Evolutionary conservation across 371 early-diverging fungal species (phyloP).

Genomic region (Rhizopus delemar): DNA sequence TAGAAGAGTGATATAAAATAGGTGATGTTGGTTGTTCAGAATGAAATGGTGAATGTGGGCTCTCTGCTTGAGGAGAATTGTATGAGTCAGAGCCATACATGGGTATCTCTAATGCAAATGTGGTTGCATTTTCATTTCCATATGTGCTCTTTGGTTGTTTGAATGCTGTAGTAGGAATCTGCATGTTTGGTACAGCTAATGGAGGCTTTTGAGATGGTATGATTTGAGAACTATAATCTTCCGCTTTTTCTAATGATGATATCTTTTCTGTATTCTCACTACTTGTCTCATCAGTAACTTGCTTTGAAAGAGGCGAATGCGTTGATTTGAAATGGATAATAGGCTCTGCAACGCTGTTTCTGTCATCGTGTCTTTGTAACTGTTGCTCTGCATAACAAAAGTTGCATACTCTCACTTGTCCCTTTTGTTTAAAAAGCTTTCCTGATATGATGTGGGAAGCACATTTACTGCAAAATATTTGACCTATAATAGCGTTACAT

Average conservation of each 20-base stretch:
- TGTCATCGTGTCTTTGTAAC: constrained; percentile 35
- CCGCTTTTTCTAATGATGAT: background rate
- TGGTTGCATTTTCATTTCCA: constrained; percentile 44
- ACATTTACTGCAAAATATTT: constrained; percentile 82
- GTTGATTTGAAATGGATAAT: constrained; percentile 2
- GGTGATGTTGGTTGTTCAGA: constrained; percentile 6
- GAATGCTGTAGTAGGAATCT: constrained; percentile 47
- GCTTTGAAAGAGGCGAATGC: constrained; percentile 7
- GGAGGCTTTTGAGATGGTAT: constrained; percentile 50
- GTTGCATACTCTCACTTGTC: constrained; percentile 77
- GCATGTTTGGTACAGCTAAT: constrained; percentile 46
- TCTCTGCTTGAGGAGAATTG: constrained; percentile 14
- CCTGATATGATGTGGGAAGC: constrained; percentile 78
- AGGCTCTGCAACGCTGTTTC: background rate
- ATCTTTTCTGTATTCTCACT: background rate
- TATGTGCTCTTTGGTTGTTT: constrained; percentile 35
- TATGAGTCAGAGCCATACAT: constrained; percentile 21
- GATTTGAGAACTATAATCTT: constrained; percentile 24
- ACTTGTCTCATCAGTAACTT: background rate
- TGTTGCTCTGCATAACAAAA: constrained; percentile 66
- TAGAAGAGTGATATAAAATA: constrained; percentile 4
- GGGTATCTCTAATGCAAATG: constrained; percentile 45
- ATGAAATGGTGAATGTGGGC: constrained; percentile 8
- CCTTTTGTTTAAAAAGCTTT: constrained; percentile 68
- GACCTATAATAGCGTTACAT: constrained; percentile 42